phyloP scores from a whole-genome alignment of 164 flowering plant genomes.

The Vitis riparia region DNA sequence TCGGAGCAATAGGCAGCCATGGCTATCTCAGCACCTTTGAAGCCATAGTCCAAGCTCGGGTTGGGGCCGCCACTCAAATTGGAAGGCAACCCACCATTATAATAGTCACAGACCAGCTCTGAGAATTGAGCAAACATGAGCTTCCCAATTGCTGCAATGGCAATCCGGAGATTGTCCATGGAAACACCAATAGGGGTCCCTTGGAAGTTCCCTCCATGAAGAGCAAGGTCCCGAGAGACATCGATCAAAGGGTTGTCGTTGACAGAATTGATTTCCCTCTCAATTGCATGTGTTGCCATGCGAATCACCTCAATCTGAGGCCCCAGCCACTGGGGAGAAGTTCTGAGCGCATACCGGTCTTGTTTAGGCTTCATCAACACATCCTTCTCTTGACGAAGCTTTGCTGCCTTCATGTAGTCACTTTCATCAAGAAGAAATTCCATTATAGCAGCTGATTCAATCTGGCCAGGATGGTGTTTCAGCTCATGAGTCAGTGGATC shows the following conservation, averaged over 20 bases:
- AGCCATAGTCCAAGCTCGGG: conserved; percentile 46
- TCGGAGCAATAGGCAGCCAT: conserved; percentile 48
- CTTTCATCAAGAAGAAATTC: conserved; percentile 32
- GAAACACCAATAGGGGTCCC: conserved; percentile 51
- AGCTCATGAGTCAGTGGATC: conserved; percentile 41
- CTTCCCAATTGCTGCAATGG: conserved; percentile 43
- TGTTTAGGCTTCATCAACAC: conserved; percentile 42
- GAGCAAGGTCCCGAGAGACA: conserved; percentile 27
- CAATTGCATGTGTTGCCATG: conserved; percentile 29
- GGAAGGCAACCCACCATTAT: conserved; percentile 48
- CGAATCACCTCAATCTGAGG: conserved; percentile 47
- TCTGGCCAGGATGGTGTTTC: conserved; percentile 51
- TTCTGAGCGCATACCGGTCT: conserved; percentile 40
- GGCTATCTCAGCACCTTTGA: conserved; percentile 50
- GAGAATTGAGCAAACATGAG: conserved; percentile 51
- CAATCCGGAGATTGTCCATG: conserved; percentile 43
- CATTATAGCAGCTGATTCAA: conserved; percentile 49
- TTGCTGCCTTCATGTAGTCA: conserved; percentile 33
- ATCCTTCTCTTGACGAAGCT: conserved; percentile 27
- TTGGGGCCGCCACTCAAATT: conserved; percentile 36
- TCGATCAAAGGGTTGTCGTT: conserved; percentile 41
- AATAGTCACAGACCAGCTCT: conserved; percentile 39
- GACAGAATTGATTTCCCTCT: conserved; percentile 46
- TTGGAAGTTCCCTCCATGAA: conserved; percentile 48
- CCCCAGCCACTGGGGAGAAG: conserved; percentile 50